phyloP scores from a whole-genome alignment of 192 early-diverging fungal genomes.

The Coemansia sp. region DNA sequence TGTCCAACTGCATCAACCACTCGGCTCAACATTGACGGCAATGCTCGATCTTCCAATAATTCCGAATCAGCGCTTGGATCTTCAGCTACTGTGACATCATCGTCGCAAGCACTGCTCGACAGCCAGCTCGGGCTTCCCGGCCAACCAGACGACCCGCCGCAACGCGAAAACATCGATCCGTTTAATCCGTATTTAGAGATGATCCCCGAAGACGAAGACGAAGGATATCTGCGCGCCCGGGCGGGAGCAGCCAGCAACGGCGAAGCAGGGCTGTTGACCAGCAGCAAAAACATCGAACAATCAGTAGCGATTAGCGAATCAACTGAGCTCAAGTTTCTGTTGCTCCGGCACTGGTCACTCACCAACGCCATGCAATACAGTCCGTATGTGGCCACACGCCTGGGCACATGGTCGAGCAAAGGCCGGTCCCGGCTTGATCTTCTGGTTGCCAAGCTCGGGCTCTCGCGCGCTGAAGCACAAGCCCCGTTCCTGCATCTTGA shows the following conservation, averaged over 20 bases:
- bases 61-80: not conserved
- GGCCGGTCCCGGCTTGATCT: constrained; percentile 79
- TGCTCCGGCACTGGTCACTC: constrained; percentile 92
- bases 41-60: not conserved
- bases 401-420: constrained; percentile 86
- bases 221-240: constrained; percentile 20
- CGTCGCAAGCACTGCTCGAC: constrained; percentile 29
- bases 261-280: constrained; percentile 32
- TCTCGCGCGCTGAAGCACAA: constrained; percentile 76
- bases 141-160: not conserved
- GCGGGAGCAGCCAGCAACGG: constrained; percentile 20
- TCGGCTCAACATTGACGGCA: not conserved
- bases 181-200: constrained; percentile 30
- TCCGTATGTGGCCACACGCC: constrained; percentile 78
- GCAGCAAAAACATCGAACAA: constrained; percentile 24
- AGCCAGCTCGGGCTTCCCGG: constrained; percentile 20
- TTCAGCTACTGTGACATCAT: not conserved
- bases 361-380: constrained; percentile 86
- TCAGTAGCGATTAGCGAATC: constrained; percentile 29
- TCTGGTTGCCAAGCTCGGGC: constrained; percentile 89
- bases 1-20: constrained; percentile 4
- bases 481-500: constrained; percentile 75
- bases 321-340: constrained; percentile 82
- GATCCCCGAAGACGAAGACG: constrained; percentile 34
- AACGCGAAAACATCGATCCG: not conserved